Evolutionary conservation across 2,329 filamentous ascomycete species (phyloP).

Genomic region (Podosphaera xanthii): DNA sequence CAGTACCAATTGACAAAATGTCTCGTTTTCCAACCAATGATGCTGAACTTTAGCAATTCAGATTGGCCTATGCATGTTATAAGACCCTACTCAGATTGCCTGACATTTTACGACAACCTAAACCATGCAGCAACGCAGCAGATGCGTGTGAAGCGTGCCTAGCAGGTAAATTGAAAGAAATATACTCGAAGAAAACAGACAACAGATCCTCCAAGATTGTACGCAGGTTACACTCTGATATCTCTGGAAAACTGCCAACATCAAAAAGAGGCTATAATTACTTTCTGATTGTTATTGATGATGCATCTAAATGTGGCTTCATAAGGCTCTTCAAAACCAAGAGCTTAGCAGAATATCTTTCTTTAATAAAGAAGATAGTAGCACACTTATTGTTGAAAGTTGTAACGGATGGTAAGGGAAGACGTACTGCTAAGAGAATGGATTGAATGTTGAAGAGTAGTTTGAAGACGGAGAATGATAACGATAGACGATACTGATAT

Average conservation of each 20-base stretch:
- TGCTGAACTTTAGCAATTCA: not conserved
- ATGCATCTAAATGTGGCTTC: not conserved
- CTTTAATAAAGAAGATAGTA: not conserved
- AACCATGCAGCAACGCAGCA: not conserved
- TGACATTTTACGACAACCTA: not conserved
- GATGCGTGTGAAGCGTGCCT: not conserved
- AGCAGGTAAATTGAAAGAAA: not conserved
- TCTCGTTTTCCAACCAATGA: not conserved
- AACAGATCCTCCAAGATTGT: not conserved
- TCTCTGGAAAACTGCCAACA: too few species aligned
- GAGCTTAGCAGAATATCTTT: not conserved
- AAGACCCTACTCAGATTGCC: not conserved
- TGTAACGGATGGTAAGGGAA: too few species aligned
- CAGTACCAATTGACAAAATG: too few species aligned
- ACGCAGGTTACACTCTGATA: not conserved
- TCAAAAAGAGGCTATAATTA: too few species aligned
- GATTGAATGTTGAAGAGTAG: too few species aligned
- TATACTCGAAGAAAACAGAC: not conserved
- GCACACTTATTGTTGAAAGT: not conserved
- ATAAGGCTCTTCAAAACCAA: not conserved
- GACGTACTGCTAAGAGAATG: too few species aligned
- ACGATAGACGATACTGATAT: too few species aligned
- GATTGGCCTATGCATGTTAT: not conserved
- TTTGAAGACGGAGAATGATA: too few species aligned
- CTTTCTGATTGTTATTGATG: not conserved